These are phyloP conservation scores for Calocybe cyanea DNA, from an alignment of 768 basidiomycete genomes.

Conservation along the genomic window DNA sequence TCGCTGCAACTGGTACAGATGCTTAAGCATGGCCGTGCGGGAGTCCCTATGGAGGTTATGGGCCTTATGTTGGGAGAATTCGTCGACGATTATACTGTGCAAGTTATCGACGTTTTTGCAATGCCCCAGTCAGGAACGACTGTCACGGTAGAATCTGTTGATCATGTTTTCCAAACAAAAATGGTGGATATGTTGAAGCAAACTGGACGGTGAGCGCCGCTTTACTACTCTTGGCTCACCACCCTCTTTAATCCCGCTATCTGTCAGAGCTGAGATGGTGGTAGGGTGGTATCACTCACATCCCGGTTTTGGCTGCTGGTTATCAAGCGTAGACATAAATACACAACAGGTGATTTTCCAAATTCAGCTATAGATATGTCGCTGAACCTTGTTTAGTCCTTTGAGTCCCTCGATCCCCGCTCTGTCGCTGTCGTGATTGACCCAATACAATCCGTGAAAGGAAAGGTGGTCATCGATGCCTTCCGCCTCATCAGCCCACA, in stretches of 20 bases:
- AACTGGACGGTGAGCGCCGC: slow-evolving; percentile 77
- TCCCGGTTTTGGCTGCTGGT: slow-evolving; percentile 99
- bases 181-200: slow-evolving; percentile 99
- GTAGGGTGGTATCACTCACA: slow-evolving; percentile 99
- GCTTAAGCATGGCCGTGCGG: slow-evolving; percentile 98
- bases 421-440: slow-evolving; percentile 98
- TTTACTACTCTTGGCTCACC: not conserved
- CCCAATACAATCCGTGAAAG: slow-evolving; percentile 98
- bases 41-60: slow-evolving; percentile 99
- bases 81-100: slow-evolving; percentile 94
- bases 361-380: not conserved
- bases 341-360: slow-evolving; percentile 78
- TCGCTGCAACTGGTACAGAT: slow-evolving; percentile 55
- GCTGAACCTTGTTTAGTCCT: slow-evolving; percentile 59
- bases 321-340: slow-evolving; percentile 98
- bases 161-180: slow-evolving; percentile 97
- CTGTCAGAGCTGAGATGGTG: slow-evolving; percentile 86
- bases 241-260: not conserved
- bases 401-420: slow-evolving; percentile 89
- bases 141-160: slow-evolving; percentile 95
- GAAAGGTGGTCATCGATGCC: slow-evolving; percentile 98
- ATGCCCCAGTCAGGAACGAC: slow-evolving; percentile 99
- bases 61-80: slow-evolving; percentile 97
- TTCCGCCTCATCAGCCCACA: slow-evolving; percentile 96
- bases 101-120: slow-evolving; percentile 95